These are phyloP conservation scores for Cystobasidium onofrii DNA, from an alignment of 768 basidiomycete genomes.

Conservation along the genomic window DNA sequence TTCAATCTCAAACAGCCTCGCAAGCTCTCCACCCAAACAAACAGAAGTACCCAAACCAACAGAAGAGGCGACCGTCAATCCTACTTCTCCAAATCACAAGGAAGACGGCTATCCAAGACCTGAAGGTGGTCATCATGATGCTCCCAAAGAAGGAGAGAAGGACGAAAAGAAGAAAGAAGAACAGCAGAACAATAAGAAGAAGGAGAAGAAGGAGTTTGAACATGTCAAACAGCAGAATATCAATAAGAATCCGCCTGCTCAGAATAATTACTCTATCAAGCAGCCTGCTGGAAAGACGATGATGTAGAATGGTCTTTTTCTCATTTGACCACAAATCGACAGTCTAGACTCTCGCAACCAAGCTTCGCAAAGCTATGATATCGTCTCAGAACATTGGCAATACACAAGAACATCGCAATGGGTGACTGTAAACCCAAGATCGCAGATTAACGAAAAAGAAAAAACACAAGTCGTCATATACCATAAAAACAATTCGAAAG, in stretches of 20 bases:
- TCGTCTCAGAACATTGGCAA: no score
- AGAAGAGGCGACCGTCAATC: background rate
- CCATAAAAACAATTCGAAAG: background rate
- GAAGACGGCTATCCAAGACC: conserved; percentile 18
- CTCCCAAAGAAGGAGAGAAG: background rate
- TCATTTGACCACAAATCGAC: no score
- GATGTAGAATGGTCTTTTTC: background rate
- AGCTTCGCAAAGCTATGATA: no score
- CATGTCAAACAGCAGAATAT: conserved; percentile 2
- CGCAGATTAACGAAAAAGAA: background rate
- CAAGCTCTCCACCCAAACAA: conserved; percentile 9
- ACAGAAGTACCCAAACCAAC: background rate
- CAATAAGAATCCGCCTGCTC: conserved; percentile 15
- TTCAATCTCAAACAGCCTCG: no score
- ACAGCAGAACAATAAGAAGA: background rate
- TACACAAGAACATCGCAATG: background rate
- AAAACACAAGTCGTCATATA: background rate
- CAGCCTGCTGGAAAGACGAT: conserved; percentile 28
- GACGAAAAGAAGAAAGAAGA: background rate
- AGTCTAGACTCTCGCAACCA: no score
- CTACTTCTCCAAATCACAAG: background rate
- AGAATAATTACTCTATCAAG: conserved; percentile 15
- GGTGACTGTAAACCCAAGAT: background rate
- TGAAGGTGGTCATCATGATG: conserved; percentile 5
- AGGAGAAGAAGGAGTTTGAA: conserved; percentile 14